Evolutionary conservation across 352 stramenopile species (phyloP).

Genomic region (Phytophthora podocarpi): DNA sequence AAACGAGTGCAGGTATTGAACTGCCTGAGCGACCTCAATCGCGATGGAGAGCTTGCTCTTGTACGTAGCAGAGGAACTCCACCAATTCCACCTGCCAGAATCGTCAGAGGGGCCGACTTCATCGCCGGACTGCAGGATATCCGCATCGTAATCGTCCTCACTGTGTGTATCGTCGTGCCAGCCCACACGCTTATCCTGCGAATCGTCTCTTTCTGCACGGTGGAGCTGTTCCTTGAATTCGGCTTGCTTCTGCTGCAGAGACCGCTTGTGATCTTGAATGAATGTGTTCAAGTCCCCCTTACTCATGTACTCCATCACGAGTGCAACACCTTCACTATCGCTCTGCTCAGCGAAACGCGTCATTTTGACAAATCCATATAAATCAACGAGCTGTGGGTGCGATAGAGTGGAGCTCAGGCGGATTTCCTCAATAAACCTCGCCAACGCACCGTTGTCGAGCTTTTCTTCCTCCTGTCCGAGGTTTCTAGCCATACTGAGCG

Average conservation of each 20-base stretch:
- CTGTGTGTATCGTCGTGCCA: slow-evolving; percentile 22
- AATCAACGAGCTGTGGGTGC: slow-evolving; percentile 36
- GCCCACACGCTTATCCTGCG: slow-evolving; percentile 3
- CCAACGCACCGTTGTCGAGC: neutral
- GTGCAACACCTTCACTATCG: slow-evolving; percentile 18
- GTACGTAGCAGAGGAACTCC: slow-evolving; percentile 18
- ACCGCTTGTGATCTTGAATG: slow-evolving; percentile 37
- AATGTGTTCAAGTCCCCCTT: slow-evolving; percentile 46
- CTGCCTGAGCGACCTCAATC: slow-evolving; percentile 41
- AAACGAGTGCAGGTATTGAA: slow-evolving; percentile 59
- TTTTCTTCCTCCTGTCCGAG: neutral
- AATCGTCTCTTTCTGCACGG: no score
- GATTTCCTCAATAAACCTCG: slow-evolving; percentile 34
- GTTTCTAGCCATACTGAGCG: slow-evolving; percentile 1
- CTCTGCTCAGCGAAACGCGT: neutral
- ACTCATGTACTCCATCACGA: slow-evolving; percentile 50
- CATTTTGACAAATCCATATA: slow-evolving; percentile 33
- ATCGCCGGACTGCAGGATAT: slow-evolving; percentile 2
- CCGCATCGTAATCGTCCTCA: slow-evolving; percentile 12
- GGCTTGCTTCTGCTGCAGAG: slow-evolving; percentile 11
- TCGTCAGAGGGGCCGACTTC: neutral
- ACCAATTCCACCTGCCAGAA: slow-evolving; percentile 33
- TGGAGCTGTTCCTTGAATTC: no score
- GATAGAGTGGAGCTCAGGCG: slow-evolving; percentile 31
- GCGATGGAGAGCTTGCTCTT: slow-evolving; percentile 51